Conservation (phyloP, 176 grass and related monocot genomes). For the Otatea glauca region DNA sequence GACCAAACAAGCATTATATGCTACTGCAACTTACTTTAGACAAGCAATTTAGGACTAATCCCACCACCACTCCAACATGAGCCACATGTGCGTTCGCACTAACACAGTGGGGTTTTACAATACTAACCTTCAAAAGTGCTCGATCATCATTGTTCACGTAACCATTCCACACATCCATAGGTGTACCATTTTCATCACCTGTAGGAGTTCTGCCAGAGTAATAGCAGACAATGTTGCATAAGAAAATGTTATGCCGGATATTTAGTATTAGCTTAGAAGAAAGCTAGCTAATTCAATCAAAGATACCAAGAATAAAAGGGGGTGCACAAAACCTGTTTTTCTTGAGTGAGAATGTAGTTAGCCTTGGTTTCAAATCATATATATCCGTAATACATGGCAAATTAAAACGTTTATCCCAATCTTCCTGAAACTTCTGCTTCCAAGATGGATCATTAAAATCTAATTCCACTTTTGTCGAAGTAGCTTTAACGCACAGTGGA, state of each 20-base stretch:
- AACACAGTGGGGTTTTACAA: too few species aligned
- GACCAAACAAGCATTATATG: too few species aligned
- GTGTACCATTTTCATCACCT: conserved; percentile 46
- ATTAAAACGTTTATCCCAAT: conserved; percentile 71
- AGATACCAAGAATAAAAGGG: background rate
- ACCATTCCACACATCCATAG: conserved; percentile 64
- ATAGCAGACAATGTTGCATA: conserved; percentile 26
- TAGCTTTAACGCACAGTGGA: conserved; percentile 41
- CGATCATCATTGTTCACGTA: conserved; percentile 90
- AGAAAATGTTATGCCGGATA: background rate
- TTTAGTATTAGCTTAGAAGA: conserved; percentile 30
- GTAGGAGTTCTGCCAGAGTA: conserved; percentile 54
- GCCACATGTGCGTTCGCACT: too few species aligned
- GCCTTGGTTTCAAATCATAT: conserved; percentile 78
- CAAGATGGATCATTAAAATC: conserved; percentile 72
- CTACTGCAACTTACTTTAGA: too few species aligned
- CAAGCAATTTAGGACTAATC: too few species aligned
- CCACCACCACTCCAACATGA: too few species aligned
- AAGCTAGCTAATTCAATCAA: conserved; percentile 32
- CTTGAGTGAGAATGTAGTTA: conserved; percentile 80
- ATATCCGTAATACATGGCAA: conserved; percentile 81
- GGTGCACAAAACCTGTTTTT: conserved; percentile 62
- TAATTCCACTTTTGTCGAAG: conserved; percentile 46
- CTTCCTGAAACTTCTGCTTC: conserved; percentile 73
- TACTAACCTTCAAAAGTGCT: conserved; percentile 79